Conservation (phyloP, 2,329 filamentous ascomycete genomes). For the Pseudogymnoascus sp. region DNA sequence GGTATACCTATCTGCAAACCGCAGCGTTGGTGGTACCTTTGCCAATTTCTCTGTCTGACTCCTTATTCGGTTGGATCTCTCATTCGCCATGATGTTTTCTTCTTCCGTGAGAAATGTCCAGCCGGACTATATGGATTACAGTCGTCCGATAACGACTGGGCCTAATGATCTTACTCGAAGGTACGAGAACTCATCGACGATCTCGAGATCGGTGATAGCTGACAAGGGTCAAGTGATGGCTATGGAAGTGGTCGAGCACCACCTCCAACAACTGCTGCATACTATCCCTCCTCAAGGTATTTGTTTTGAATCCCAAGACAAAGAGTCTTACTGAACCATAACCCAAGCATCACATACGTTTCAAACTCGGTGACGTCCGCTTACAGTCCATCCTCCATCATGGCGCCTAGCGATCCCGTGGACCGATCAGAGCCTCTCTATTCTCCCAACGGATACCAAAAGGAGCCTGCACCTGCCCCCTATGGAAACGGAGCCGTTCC, state of each 20-base stretch:
- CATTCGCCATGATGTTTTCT: conserved; percentile 10
- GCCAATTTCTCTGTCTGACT: conserved; percentile 6
- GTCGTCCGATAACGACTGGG: conserved; percentile 20
- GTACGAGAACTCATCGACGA: conserved; percentile 21
- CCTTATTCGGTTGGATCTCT: conserved; percentile 5
- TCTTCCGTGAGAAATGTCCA: conserved; percentile 23
- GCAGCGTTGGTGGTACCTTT: conserved; percentile 6
- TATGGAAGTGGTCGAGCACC: conserved; percentile 19
- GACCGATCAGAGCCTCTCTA: conserved; percentile 26
- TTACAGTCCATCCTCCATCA: conserved; percentile 22
- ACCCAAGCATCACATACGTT: conserved; percentile 24
- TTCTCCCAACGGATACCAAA: conserved; percentile 24
- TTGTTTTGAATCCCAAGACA: conserved; percentile 15
- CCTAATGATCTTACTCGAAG: conserved; percentile 25
- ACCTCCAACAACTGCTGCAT: conserved; percentile 20
- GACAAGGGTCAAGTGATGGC: conserved; percentile 22
- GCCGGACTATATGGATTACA: conserved; percentile 25
- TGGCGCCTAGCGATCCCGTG: conserved; percentile 19
- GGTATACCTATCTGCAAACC: conserved; percentile 8
- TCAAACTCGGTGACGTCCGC: conserved; percentile 20
- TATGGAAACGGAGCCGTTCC: conserved; percentile 26
- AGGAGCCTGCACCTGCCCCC: conserved; percentile 22
- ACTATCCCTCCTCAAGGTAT: conserved; percentile 28
- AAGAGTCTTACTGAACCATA: conserved; percentile 23
- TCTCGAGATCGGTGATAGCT: conserved; percentile 18